Percentiles rank a stretch among this genome's conserved stretches.
Conservation (phyloP, 2,329 filamentous ascomycete genomes). For the Neurospora sp. region DNA sequence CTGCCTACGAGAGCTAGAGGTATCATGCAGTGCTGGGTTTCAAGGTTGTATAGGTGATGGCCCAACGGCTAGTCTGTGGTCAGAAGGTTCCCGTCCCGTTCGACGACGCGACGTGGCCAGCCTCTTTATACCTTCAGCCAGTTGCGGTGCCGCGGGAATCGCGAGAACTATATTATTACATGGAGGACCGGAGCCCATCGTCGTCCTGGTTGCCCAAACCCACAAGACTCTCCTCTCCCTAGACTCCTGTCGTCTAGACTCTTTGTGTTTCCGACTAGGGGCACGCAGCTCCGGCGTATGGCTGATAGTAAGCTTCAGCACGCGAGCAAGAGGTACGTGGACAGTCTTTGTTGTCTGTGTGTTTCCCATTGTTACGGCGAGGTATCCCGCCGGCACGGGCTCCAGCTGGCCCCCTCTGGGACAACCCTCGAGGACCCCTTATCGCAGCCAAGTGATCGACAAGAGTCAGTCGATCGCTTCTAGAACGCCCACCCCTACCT, state of each 20-base stretch:
- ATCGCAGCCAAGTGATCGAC: constrained; percentile 5
- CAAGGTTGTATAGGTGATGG: not conserved
- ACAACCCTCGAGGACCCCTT: constrained; percentile 1
- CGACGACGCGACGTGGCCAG: not conserved
- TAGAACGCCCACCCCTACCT: constrained; percentile 8
- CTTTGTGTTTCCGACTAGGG: not conserved
- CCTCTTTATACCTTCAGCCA: not conserved
- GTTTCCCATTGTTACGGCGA: not conserved
- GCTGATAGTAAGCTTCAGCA: not conserved
- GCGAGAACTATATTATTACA: not conserved
- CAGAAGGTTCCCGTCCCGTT: not conserved
- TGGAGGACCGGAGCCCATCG: not conserved
- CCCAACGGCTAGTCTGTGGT: not conserved
- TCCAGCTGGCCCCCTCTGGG: not conserved
- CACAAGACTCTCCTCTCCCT: not conserved
- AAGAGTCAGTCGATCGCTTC: constrained; percentile 9
- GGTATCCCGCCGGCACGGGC: not conserved
- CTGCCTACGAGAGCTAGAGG: not conserved
- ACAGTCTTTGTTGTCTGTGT: not conserved
- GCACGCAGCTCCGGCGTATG: not conserved
- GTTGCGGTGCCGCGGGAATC: not conserved
- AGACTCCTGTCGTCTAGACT: not conserved
- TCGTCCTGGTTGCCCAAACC: not conserved
- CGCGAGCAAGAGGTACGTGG: not conserved
- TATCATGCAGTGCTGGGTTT: not conserved